These are phyloP conservation scores for Larix sibirica DNA, from an alignment of 83 land plant genomes.

Conservation along the genomic window DNA sequence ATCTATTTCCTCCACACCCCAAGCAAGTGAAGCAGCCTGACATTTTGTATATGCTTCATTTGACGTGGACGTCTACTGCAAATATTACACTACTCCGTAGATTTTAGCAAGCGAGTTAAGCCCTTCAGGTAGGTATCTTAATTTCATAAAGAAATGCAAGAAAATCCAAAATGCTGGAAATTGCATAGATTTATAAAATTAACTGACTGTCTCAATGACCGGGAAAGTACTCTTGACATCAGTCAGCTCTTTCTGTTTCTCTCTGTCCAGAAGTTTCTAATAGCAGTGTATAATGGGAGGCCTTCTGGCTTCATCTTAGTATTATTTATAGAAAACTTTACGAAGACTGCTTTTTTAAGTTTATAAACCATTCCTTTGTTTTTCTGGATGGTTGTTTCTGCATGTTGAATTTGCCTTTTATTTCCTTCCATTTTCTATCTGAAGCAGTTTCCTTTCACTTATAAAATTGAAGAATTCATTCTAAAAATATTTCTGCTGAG, in stretches of 20 bases:
- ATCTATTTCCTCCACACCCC: neutral
- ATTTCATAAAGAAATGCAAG: neutral
- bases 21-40: conserved; percentile 1
- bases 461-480: no score
- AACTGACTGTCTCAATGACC: conserved; percentile 10
- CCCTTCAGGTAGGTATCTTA: neutral
- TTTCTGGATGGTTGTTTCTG: neutral
- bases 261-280: neutral
- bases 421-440: neutral
- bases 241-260: neutral
- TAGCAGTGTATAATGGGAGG: conserved; percentile 1
- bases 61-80: neutral
- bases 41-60: conserved; percentile 1
- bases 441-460: no score
- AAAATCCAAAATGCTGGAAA: conserved; percentile 1
- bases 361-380: neutral
- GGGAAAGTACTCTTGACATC: neutral
- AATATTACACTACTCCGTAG: neutral
- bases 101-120: conserved; percentile 1
- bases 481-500: no score
- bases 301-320: neutral
- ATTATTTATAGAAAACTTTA: neutral
- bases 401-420: neutral
- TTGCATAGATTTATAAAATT: neutral
- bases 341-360: neutral